A percentile compares a stretch with the other conserved stretches of the same genome.
phyloP scores from a whole-genome alignment of 257 asterid genomes.

The Rehmannia glutinosa region DNA sequence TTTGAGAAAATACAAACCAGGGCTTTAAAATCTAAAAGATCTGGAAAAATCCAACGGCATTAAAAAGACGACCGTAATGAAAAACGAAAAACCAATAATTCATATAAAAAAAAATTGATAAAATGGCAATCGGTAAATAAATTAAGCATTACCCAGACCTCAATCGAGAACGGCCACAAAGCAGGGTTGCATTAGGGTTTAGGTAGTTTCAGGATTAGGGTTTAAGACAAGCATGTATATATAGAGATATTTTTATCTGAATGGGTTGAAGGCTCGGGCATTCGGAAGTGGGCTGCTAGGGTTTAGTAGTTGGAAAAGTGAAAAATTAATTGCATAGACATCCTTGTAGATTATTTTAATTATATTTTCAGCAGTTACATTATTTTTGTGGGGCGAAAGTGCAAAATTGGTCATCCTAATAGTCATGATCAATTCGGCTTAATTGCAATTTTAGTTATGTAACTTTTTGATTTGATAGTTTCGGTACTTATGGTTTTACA shows the following conservation, averaged over 20 bases:
- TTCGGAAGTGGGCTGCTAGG: slow-evolving; percentile 16
- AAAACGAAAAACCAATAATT: neutral
- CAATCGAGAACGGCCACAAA: neutral
- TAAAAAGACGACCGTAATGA: neutral
- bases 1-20: too few relatives aligned
- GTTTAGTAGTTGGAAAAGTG: neutral
- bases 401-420: too few relatives aligned
- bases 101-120: neutral
- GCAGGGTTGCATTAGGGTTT: neutral
- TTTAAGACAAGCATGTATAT: neutral
- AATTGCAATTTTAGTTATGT: too few relatives aligned
- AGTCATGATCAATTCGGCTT: too few relatives aligned
- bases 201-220: slow-evolving; percentile 1
- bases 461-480: too few relatives aligned
- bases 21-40: too few relatives aligned
- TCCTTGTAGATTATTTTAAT: neutral
- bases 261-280: neutral
- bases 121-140: neutral
- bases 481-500: too few relatives aligned
- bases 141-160: neutral
- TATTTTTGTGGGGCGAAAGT: too few relatives aligned
- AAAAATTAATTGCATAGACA: slow-evolving; percentile 13
- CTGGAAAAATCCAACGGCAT: neutral
- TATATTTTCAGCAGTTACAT: neutral
- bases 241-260: neutral